A percentile compares a stretch with the other conserved stretches of the same genome.
Conservation (phyloP, 2,329 filamentous ascomycete genomes). For the Claviceps citrina region DNA sequence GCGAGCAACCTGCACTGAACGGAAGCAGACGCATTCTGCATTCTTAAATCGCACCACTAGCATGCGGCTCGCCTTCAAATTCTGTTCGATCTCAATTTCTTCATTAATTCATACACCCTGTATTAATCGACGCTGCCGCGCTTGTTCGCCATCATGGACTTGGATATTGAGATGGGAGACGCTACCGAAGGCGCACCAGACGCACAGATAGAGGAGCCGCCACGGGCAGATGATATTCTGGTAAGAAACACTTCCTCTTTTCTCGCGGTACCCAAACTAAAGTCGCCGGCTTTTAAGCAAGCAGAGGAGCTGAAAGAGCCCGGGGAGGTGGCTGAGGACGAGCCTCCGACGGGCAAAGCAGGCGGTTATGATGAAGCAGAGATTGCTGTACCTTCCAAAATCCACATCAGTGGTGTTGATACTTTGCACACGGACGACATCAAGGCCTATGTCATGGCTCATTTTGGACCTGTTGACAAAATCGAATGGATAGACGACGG, state of each 20-base stretch:
- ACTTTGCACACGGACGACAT: constrained; percentile 68
- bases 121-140: background rate
- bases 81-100: background rate
- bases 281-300: constrained; percentile 13
- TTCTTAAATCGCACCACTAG: no score
- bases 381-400: constrained; percentile 34
- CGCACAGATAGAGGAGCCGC: constrained; percentile 13
- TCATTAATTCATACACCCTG: background rate
- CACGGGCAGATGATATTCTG: constrained; percentile 22
- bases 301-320: constrained; percentile 23
- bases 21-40: no score
- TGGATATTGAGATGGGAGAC: constrained; percentile 58
- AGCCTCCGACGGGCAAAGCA: constrained; percentile 6
- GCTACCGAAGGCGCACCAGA: constrained; percentile 25
- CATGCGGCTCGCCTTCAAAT: no score
- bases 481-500: constrained; percentile 94
- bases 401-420: constrained; percentile 76
- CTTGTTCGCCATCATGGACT: constrained; percentile 37
- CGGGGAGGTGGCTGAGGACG: constrained; percentile 24
- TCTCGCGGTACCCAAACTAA: constrained; percentile 6
- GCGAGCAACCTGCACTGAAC: no score
- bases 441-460: constrained; percentile 54
- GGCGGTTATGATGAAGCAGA: constrained; percentile 12
- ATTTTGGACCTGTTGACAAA: constrained; percentile 44
- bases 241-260: constrained; percentile 11